phyloP scores from a whole-genome alignment of 139 green algal genomes.

The Coelastrella sp. region DNA sequence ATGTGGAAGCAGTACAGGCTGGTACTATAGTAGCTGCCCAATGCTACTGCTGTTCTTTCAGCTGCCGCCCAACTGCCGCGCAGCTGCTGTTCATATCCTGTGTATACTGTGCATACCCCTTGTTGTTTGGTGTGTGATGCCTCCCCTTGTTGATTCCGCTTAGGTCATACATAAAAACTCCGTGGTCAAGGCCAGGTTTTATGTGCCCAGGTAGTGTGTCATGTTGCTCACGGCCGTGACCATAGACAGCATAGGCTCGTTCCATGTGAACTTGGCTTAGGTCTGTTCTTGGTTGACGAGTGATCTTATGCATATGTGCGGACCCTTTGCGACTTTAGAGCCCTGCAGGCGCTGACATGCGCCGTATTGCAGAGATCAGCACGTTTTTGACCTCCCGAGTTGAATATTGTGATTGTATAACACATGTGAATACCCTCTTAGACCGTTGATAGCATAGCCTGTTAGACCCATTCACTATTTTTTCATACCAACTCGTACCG shows the following conservation, averaged over 20 bases:
- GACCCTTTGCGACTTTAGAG: background rate
- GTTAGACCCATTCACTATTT: background rate
- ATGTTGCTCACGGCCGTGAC: background rate
- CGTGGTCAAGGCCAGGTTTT: too few species aligned
- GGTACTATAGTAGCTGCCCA: background rate
- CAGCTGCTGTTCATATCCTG: background rate
- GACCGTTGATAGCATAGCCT: background rate
- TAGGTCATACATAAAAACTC: too few species aligned
- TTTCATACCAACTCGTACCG: background rate
- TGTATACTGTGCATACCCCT: background rate
- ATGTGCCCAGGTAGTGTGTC: too few species aligned
- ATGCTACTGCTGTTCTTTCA: background rate
- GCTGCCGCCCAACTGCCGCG: background rate
- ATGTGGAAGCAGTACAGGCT: conserved; percentile 49
- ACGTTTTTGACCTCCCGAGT: background rate
- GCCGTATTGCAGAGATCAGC: background rate
- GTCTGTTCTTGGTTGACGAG: background rate
- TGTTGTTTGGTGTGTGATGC: background rate
- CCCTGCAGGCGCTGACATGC: background rate
- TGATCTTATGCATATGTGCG: background rate
- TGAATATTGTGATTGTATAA: background rate
- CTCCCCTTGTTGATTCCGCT: background rate
- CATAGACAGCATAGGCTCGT: background rate
- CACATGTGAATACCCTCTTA: background rate
- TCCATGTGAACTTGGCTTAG: background rate